phyloP scores from a whole-genome alignment of 495 filamentous ascomycete species.

The Cercophora sp. region DNA sequence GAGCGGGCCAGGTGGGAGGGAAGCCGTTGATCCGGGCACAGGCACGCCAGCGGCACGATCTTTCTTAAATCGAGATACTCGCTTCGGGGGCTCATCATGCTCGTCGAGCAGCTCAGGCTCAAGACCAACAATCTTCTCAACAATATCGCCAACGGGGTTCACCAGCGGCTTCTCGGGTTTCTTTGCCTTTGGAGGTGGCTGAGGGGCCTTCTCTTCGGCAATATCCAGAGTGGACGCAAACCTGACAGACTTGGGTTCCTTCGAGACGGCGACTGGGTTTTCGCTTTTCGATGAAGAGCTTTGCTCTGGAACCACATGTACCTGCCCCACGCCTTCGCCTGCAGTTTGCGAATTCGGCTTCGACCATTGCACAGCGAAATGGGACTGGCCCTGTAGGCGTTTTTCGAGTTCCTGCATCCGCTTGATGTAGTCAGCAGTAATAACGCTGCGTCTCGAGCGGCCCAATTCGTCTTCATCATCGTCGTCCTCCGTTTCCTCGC shows the following conservation, averaged over 20 bases:
- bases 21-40: constrained; percentile 6
- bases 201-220: constrained; percentile 32
- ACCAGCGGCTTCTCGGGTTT: constrained; percentile 30
- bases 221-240: constrained; percentile 78
- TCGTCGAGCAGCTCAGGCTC: constrained; percentile 36
- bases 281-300: not conserved
- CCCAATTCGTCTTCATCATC: constrained; percentile 60
- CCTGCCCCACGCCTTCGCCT: constrained; percentile 23
- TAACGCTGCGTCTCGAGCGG: constrained; percentile 54
- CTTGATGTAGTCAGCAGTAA: constrained; percentile 68
- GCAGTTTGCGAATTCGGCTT: constrained; percentile 12
- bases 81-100: constrained; percentile 30
- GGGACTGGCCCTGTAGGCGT: constrained; percentile 55
- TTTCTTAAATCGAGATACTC: constrained; percentile 46
- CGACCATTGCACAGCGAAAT: constrained; percentile 17
- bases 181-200: constrained; percentile 32
- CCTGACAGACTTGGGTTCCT: constrained; percentile 65
- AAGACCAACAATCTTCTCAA: constrained; percentile 36
- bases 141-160: constrained; percentile 46
- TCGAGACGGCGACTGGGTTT: not conserved
- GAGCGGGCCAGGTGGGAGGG: constrained; percentile 29
- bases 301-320: constrained; percentile 15
- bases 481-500: constrained; percentile 51
- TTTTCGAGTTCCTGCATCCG: constrained; percentile 83
- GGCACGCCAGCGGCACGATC: constrained; percentile 19